These are phyloP conservation scores for Nicotiana undulata DNA, from an alignment of 257 asterid species.

Conservation along the genomic window DNA sequence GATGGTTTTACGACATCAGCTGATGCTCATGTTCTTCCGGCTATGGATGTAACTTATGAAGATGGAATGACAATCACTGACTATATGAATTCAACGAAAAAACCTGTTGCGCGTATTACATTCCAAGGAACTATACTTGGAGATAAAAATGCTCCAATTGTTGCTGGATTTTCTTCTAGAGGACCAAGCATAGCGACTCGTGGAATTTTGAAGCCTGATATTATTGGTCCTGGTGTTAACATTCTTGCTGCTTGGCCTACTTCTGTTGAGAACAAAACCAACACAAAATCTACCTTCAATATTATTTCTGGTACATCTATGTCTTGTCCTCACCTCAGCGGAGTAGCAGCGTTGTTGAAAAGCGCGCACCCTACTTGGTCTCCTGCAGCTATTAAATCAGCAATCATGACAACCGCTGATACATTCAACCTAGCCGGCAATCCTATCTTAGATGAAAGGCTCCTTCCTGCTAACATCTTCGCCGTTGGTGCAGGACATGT, in stretches of 20 bases:
- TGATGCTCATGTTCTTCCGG: slow-evolving; percentile 26
- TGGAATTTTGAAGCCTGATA: slow-evolving; percentile 56
- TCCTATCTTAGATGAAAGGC: slow-evolving; percentile 25
- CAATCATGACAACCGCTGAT: slow-evolving; percentile 51
- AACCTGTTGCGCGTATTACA: slow-evolving; percentile 11
- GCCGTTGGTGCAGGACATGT: slow-evolving; percentile 46
- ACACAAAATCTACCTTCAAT: slow-evolving; percentile 28
- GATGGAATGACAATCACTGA: slow-evolving; percentile 13
- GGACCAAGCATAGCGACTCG: slow-evolving; percentile 37
- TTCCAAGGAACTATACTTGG: slow-evolving; percentile 44
- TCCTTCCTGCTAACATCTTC: slow-evolving; percentile 22
- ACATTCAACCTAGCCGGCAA: slow-evolving; percentile 9
- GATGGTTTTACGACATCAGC: slow-evolving; percentile 20
- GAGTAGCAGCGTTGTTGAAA: slow-evolving; percentile 38
- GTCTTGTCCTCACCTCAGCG: slow-evolving; percentile 49
- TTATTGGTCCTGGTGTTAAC: slow-evolving; percentile 51
- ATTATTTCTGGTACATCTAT: slow-evolving; percentile 44
- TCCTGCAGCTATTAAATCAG: slow-evolving; percentile 44
- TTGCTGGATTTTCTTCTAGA: slow-evolving; percentile 40
- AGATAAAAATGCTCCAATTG: slow-evolving; percentile 29
- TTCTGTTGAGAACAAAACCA: slow-evolving; percentile 21
- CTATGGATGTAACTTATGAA: slow-evolving; percentile 11
- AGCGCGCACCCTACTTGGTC: slow-evolving; percentile 43
- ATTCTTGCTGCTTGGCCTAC: slow-evolving; percentile 46
- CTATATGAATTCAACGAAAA: slow-evolving; percentile 23